Evolutionary conservation across 331 rosid species (phyloP), one percentile per base, ranked within the genome.

Genomic region (Ulmus americana): DNA sequence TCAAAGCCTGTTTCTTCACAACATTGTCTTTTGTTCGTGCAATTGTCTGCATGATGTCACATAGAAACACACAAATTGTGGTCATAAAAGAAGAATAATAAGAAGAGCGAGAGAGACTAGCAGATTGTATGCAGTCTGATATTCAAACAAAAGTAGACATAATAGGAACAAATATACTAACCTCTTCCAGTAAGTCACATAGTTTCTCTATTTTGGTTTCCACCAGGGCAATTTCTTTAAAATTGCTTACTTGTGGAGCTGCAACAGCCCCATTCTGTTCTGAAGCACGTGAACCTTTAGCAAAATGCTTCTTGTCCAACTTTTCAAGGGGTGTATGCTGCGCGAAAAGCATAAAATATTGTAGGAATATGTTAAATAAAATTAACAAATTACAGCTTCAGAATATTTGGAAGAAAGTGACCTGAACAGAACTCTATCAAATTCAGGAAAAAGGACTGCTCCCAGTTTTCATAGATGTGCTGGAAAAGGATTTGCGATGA

Each of bases 1-100:
- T 92, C 76, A 92, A 74, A 54, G 98, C 94, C 72, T 92, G 98
- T 80, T 89, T 92, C 91, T 92, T 92, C 60, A 89, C 85, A 65
- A 92, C 60, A 69, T 92, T 92, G 81, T 92, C 98, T 72, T 82
- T 92, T 53, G 98, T 92, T 70, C 86, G 80, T 8, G 59, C 80
- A 74, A 92, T 86, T 28, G 91, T 80, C 98, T 92, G 82, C 55
- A 71, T 63, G 65, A 63, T 65, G 65, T 35, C 64, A 55, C 61
- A 71, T 40, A 81, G 64, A 68, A 81, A 62, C 68, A 63, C 7
- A 56, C 15, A 50, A 39, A 61, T 22, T 39, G 40, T 39, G 15
- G 52, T n/a, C 12, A 7, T 40, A 43, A 11, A 42, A 11, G 39
- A 56, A 20, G 7, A 6, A 13, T 3, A 45, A 54, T 22, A 11